A percentile compares a stretch with the other conserved stretches of the same genome.
phyloP scores from a whole-genome alignment of 441 rosid species.

The Corymbia citriodora region DNA sequence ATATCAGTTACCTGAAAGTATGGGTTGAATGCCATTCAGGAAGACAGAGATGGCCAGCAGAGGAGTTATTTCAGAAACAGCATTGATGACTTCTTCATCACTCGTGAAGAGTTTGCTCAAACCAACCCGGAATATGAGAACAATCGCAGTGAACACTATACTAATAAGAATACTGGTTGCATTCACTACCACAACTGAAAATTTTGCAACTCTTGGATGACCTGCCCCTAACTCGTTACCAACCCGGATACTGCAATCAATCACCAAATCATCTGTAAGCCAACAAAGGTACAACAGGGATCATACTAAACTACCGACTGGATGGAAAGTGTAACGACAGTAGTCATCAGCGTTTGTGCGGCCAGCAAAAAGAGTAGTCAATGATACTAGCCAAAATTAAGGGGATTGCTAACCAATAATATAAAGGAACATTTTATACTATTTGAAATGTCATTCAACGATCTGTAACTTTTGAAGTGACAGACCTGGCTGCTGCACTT shows the following conservation, averaged over 20 bases:
- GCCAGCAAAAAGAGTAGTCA: not conserved
- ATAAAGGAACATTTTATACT: not conserved
- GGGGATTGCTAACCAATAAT: not conserved
- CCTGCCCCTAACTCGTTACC: slow-evolving; percentile 86
- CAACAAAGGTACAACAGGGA: not conserved
- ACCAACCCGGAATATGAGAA: slow-evolving; percentile 41
- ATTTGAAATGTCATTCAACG: not conserved
- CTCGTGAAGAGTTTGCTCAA: slow-evolving; percentile 62
- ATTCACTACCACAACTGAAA: slow-evolving; percentile 62
- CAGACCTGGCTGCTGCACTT: slow-evolving; percentile 70
- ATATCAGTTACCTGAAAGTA: slow-evolving; percentile 55
- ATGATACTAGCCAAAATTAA: not conserved
- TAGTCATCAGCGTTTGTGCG: not conserved
- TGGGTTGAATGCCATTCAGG: slow-evolving; percentile 83
- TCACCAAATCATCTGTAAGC: not conserved
- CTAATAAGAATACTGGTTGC: slow-evolving; percentile 52
- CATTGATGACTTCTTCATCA: slow-evolving; percentile 51
- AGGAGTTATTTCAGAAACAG: slow-evolving; percentile 54
- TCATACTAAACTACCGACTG: not conserved
- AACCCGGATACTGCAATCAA: slow-evolving; percentile 49
- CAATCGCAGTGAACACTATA: slow-evolving; percentile 30
- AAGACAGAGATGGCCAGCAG: slow-evolving; percentile 71
- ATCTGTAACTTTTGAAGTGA: not conserved
- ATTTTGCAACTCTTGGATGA: slow-evolving; percentile 58
- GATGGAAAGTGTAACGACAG: not conserved